A percentile compares a stretch with the other conserved stretches of the same genome.
These are phyloP conservation scores for Gynochthodes officinalis DNA, from an alignment of 257 asterid species.

Conservation along the genomic window DNA sequence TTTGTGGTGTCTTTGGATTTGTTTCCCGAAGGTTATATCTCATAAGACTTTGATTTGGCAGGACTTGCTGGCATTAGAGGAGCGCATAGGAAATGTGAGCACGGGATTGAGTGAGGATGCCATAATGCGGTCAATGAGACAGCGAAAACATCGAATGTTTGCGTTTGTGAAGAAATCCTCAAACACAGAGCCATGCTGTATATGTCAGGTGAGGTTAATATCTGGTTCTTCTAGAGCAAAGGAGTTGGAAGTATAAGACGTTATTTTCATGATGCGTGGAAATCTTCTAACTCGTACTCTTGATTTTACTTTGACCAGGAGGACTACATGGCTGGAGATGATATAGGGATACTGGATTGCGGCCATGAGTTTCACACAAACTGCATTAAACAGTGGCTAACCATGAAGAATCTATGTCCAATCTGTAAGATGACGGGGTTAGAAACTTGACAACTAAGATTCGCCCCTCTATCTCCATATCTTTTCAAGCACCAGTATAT, in stretches of 20 bases:
- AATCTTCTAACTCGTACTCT: background rate
- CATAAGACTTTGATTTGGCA: slow-evolving; percentile 16
- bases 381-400: slow-evolving; percentile 86
- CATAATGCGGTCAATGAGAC: slow-evolving; percentile 45
- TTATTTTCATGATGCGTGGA: background rate
- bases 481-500: background rate
- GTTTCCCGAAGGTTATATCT: background rate
- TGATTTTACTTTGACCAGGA: slow-evolving; percentile 42
- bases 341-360: slow-evolving; percentile 63
- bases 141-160: slow-evolving; percentile 33
- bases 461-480: background rate
- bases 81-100: slow-evolving; percentile 78
- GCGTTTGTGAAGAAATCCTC: slow-evolving; percentile 15
- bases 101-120: slow-evolving; percentile 69
- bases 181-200: slow-evolving; percentile 72
- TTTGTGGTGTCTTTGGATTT: slow-evolving; percentile 4
- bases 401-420: slow-evolving; percentile 78
- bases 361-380: slow-evolving; percentile 74
- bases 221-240: background rate
- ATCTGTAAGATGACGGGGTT: slow-evolving; percentile 77
- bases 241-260: background rate
- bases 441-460: slow-evolving; percentile 29
- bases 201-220: slow-evolving; percentile 63
- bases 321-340: slow-evolving; percentile 58
- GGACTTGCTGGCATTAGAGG: slow-evolving; percentile 94